A percentile compares a stretch with the other conserved stretches of the same genome.
These are phyloP conservation scores for Pichia sp. DNA, from an alignment of 1,139 yeast genomes.

Conservation along the genomic window DNA sequence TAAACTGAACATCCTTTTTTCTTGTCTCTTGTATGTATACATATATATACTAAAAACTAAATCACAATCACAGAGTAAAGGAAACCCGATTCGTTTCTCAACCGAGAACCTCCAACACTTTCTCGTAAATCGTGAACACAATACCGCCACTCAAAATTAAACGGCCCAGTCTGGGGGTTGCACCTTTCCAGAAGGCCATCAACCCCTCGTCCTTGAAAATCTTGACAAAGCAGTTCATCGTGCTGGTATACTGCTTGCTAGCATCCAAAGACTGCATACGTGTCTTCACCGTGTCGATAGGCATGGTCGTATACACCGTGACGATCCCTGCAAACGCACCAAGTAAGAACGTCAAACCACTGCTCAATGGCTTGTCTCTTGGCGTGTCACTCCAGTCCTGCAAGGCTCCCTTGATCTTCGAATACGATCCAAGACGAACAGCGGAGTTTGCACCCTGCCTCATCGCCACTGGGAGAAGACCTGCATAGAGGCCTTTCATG, in stretches of 20 bases:
- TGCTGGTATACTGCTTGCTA: conserved; percentile 61
- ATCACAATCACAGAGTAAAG: not conserved
- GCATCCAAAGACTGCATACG: conserved; percentile 96
- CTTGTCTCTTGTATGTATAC: not conserved
- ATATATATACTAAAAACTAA: not conserved
- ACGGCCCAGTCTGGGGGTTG: conserved; percentile 93
- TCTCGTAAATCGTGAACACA: conserved; percentile 90
- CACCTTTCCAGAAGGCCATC: conserved; percentile 94
- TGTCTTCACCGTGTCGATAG: conserved; percentile 94
- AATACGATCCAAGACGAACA: conserved; percentile 89
- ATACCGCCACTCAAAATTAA: conserved; percentile 91
- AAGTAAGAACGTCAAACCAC: conserved; percentile 76
- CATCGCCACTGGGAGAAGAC: conserved; percentile 86
- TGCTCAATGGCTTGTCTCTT: conserved; percentile 69
- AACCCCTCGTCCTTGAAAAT: conserved; percentile 89
- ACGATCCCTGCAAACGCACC: conserved; percentile 93
- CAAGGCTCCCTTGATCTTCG: conserved; percentile 74
- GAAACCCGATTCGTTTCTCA: conserved; percentile 11
- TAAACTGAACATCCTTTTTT: too few species aligned
- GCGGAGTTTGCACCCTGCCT: conserved; percentile 96
- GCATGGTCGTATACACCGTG: conserved; percentile 96
- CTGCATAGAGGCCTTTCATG: conserved; percentile 77
- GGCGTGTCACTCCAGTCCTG: conserved; percentile 68
- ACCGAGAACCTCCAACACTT: conserved; percentile 50
- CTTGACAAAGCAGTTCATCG: conserved; percentile 73